phyloP scores from a whole-genome alignment of 768 basidiomycete species.

The Serendipita sp. region DNA sequence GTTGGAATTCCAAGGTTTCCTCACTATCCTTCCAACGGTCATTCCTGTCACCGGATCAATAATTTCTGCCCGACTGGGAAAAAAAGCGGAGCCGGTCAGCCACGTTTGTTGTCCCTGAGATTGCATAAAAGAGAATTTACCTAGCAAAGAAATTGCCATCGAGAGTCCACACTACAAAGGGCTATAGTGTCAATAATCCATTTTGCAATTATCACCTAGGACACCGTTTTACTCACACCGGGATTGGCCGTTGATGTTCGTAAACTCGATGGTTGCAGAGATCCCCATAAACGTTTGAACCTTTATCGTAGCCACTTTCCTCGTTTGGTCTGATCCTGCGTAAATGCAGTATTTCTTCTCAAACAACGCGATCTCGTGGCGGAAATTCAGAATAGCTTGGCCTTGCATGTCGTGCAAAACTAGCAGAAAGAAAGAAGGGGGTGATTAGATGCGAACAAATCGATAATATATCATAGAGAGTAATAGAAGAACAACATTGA shows the following conservation, averaged over 20 bases:
- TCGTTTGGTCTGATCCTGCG: background rate
- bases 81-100: background rate
- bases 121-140: background rate
- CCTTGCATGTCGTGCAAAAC: background rate
- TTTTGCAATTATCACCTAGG: no score
- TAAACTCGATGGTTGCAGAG: background rate
- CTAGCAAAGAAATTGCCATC: background rate
- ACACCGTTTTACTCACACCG: background rate
- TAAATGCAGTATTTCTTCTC: background rate
- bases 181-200: no score
- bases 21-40: background rate
- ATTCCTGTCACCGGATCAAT: background rate
- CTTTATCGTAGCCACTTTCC: background rate
- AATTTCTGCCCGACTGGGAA: background rate
- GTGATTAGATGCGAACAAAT: no score
- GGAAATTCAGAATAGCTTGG: background rate
- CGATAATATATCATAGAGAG: no score
- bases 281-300: background rate
- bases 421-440: background rate
- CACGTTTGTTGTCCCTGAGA: background rate
- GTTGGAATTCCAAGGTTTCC: background rate
- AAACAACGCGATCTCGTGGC: background rate
- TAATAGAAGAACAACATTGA: background rate
- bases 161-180: background rate
- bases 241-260: background rate